A percentile compares a stretch with the other conserved stretches of the same genome.
Evolutionary conservation across 345 rosid species (phyloP).

Genomic region (Syzygium grande): DNA sequence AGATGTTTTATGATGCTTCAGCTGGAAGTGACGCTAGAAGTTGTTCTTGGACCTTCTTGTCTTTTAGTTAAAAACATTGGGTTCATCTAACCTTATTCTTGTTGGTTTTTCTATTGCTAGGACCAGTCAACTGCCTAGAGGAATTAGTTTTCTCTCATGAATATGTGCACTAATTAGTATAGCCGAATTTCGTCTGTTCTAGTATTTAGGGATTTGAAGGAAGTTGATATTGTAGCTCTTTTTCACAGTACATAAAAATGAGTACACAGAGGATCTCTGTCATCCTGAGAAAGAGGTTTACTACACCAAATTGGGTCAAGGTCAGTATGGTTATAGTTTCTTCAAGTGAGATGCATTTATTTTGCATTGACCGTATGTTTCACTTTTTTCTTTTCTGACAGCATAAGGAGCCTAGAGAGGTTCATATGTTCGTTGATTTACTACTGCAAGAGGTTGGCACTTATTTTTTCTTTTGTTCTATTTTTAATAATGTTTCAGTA

Average conservation of each 20-base stretch:
- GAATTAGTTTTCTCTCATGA: not conserved
- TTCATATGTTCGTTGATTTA: constrained; percentile 94
- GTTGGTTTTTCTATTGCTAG: not conserved
- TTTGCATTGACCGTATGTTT: not conserved
- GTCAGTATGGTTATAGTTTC: constrained; percentile 20
- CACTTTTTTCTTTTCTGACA: constrained; percentile 27
- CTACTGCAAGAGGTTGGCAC: constrained; percentile 80
- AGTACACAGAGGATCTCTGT: constrained; percentile 77
- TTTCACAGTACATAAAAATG: constrained; percentile 63
- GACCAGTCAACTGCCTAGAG: not conserved
- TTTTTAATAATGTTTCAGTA: not conserved
- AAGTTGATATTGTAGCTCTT: not conserved
- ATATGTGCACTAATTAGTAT: not conserved
- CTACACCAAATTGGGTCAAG: constrained; percentile 97
- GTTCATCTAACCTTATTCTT: not conserved
- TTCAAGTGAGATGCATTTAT: not conserved
- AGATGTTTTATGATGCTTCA: not conserved
- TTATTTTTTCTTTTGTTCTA: not conserved
- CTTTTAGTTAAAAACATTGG: not conserved
- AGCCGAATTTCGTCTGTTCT: not conserved
- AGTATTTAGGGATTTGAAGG: not conserved
- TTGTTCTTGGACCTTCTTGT: not conserved
- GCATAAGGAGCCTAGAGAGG: constrained; percentile 99
- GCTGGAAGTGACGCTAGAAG: not conserved
- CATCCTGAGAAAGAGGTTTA: constrained; percentile 87